phyloP scores from a whole-genome alignment of 371 early-diverging fungal genomes.

The Mucor irregularis region DNA sequence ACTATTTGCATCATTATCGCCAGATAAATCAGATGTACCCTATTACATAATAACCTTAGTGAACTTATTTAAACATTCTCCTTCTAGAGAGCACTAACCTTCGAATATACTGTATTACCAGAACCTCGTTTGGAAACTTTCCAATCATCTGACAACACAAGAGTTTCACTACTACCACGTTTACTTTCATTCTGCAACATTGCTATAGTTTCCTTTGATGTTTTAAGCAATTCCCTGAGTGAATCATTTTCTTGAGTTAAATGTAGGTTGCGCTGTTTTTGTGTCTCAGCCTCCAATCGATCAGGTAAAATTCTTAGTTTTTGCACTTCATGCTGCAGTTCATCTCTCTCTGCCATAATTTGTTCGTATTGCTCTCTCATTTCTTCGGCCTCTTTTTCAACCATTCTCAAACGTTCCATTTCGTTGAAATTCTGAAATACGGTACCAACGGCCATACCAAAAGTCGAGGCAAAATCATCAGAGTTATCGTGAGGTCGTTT shows the following conservation, averaged over 20 bases:
- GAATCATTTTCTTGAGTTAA: constrained; percentile 28
- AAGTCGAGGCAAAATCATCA: constrained; percentile 45
- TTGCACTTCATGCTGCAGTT: constrained; percentile 19
- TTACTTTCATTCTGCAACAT: constrained; percentile 12
- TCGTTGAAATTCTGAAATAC: constrained; percentile 72
- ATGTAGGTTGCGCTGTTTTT: constrained; percentile 7
- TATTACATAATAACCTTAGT: not conserved
- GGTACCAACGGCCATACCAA: constrained; percentile 28
- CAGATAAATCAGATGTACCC: no score
- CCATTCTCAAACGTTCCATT: constrained; percentile 64
- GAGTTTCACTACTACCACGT: not conserved
- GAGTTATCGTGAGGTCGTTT: constrained; percentile 50
- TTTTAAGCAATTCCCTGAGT: constrained; percentile 24
- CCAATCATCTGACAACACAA: not conserved
- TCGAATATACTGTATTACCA: constrained; percentile 7
- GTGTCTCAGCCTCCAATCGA: constrained; percentile 14
- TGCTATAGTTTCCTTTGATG: constrained; percentile 32
- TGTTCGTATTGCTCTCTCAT: constrained; percentile 30
- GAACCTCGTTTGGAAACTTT: not conserved
- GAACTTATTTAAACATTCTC: not conserved
- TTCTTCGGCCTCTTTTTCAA: constrained; percentile 50
- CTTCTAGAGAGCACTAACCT: not conserved
- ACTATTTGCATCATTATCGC: not conserved
- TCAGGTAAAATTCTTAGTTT: constrained; percentile 20
- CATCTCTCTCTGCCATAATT: constrained; percentile 22